phyloP scores from a whole-genome alignment of 2,329 filamentous ascomycete genomes.

The Epichloe festucae region DNA sequence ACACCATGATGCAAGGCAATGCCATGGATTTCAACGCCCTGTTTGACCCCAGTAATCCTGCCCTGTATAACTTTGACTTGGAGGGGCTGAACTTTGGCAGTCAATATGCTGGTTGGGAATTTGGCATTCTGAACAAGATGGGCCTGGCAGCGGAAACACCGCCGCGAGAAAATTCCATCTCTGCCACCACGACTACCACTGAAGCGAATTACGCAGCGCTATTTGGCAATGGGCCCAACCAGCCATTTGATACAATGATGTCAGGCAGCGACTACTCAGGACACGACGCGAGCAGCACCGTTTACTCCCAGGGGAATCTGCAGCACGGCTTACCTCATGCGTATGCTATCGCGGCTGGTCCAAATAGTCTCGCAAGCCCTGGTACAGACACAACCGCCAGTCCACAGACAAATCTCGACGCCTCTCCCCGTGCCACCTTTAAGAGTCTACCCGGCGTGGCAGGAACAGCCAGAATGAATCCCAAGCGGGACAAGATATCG shows the following conservation, averaged over 20 bases:
- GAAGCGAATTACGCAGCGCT: constrained; percentile 30
- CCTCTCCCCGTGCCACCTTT: constrained; percentile 29
- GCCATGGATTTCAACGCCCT: constrained; percentile 44
- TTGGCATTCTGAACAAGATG: constrained; percentile 94
- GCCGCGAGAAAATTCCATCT: constrained; percentile 48
- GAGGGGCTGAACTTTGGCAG: constrained; percentile 83
- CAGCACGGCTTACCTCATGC: constrained; percentile 52
- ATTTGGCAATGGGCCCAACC: constrained; percentile 37
- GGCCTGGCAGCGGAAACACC: constrained; percentile 62
- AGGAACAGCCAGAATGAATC: constrained; percentile 25
- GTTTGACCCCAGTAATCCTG: constrained; percentile 85
- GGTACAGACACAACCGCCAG: constrained; percentile 51
- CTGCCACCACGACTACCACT: constrained; percentile 23
- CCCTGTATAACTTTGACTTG: constrained; percentile 90
- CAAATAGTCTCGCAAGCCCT: constrained; percentile 49
- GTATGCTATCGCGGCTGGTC: constrained; percentile 50
- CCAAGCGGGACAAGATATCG: constrained; percentile 28
- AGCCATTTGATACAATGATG: constrained; percentile 36
- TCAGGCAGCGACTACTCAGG: constrained; percentile 37
- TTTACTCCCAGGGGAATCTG: constrained; percentile 44
- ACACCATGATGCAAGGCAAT: constrained; percentile 37
- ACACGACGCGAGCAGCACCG: constrained; percentile 34
- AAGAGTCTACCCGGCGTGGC: constrained; percentile 14
- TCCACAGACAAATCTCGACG: constrained; percentile 45
- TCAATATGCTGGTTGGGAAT: constrained; percentile 89